These are phyloP conservation scores for Neonectria neomacrospora DNA, from an alignment of 2,329 filamentous ascomycete species.

Conservation along the genomic window DNA sequence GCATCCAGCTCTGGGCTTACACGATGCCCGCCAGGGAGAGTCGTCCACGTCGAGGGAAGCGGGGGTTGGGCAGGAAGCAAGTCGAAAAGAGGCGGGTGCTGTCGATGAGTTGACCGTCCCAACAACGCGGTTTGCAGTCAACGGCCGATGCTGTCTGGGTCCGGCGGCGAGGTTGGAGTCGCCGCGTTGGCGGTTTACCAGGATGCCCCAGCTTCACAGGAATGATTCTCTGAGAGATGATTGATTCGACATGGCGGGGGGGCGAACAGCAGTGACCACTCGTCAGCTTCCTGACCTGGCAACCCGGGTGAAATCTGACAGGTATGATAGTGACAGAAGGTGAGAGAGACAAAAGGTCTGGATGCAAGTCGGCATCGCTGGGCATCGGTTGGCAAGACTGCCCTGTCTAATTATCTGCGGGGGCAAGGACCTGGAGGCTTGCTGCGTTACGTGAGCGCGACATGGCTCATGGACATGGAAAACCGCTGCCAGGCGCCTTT, in stretches of 20 bases:
- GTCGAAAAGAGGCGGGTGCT: slow-evolving; percentile 9
- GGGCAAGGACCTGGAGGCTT: slow-evolving; percentile 9
- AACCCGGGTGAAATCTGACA: slow-evolving; percentile 16
- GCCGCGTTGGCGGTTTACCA: not conserved
- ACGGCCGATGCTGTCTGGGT: slow-evolving; percentile 3
- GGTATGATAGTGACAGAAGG: slow-evolving; percentile 4
- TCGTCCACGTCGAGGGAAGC: slow-evolving; percentile 4
- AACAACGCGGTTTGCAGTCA: slow-evolving; percentile 3
- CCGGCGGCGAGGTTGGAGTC: not conserved
- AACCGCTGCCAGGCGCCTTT: not conserved
- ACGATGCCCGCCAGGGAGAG: slow-evolving; percentile 8
- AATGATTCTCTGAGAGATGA: slow-evolving; percentile 2
- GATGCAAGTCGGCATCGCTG: not conserved
- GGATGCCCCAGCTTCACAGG: slow-evolving; percentile 13
- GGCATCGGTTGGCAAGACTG: not conserved
- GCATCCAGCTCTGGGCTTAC: not conserved
- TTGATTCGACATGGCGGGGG: slow-evolving; percentile 3
- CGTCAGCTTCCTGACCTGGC: not conserved
- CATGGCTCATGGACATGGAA: slow-evolving; percentile 2
- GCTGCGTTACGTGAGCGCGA: slow-evolving; percentile 9
- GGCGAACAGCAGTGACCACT: slow-evolving; percentile 1
- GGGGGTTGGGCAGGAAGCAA: not conserved
- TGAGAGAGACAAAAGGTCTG: slow-evolving; percentile 1
- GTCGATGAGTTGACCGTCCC: slow-evolving; percentile 3
- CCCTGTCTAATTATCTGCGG: not conserved